Percentiles rank a stretch among this genome's conserved stretches.
phyloP scores from a whole-genome alignment of 768 basidiomycete species.

The Cantharellus cinnabarinus region DNA sequence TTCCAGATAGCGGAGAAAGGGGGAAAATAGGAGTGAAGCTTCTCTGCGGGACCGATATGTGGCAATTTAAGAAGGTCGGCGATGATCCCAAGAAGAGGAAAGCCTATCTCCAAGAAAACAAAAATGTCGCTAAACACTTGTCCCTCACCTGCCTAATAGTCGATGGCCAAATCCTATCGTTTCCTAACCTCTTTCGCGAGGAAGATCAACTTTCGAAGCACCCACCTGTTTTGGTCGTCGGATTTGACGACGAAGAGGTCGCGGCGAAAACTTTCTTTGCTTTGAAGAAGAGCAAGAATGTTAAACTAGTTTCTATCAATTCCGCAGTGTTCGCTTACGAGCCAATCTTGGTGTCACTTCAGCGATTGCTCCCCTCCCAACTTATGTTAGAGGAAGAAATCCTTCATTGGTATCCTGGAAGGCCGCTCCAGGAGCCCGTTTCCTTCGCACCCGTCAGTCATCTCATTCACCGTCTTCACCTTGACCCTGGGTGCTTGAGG shows the following conservation, averaged over 20 bases:
- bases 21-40: slow-evolving; percentile 18
- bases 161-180: slow-evolving; percentile 28
- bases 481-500: slow-evolving; percentile 24
- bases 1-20: slow-evolving; percentile 1
- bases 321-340: slow-evolving; percentile 43
- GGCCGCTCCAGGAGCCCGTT: background rate
- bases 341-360: slow-evolving; percentile 37
- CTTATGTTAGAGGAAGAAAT: background rate
- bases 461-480: slow-evolving; percentile 16
- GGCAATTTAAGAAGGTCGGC: slow-evolving; percentile 11
- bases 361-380: slow-evolving; percentile 28
- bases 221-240: slow-evolving; percentile 32
- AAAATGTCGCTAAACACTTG: slow-evolving; percentile 29
- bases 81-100: slow-evolving; percentile 19
- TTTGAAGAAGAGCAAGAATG: slow-evolving; percentile 19
- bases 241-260: slow-evolving; percentile 26
- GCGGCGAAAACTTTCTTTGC: slow-evolving; percentile 20
- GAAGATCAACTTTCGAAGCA: slow-evolving; percentile 29
- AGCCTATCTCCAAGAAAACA: slow-evolving; percentile 17
- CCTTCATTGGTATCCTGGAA: background rate
- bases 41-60: slow-evolving; percentile 17
- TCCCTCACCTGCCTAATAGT: slow-evolving; percentile 33
- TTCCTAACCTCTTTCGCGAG: slow-evolving; percentile 33
- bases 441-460: background rate
- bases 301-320: slow-evolving; percentile 36